These are phyloP conservation scores for Calonectria multiphialidica DNA, from an alignment of 2,329 filamentous ascomycete species.

Conservation along the genomic window DNA sequence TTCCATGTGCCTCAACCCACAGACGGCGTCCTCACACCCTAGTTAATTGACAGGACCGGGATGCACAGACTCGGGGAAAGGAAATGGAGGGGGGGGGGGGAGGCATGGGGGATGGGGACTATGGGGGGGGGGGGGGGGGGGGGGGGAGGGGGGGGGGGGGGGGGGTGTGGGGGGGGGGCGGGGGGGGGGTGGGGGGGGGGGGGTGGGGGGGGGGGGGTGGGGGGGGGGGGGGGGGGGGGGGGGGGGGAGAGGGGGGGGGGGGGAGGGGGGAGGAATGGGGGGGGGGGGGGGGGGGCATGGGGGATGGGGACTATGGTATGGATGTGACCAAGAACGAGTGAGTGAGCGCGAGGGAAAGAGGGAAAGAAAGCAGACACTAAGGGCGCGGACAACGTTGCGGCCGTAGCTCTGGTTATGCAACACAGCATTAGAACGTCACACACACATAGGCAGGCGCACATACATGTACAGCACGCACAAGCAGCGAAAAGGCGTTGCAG, in stretches of 20 bases:
- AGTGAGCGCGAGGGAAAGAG: no score
- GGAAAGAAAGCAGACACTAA: neutral
- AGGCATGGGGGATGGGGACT: neutral
- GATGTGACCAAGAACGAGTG: neutral
- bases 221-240: neutral
- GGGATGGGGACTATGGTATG: neutral
- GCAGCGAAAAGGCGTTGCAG: conserved; percentile 3
- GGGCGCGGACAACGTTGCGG: neutral
- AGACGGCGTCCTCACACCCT: neutral
- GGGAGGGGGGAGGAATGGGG: neutral
- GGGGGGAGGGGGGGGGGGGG: neutral
- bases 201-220: neutral
- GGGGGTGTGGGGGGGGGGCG: neutral
- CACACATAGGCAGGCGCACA: no score
- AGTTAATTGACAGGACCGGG: neutral
- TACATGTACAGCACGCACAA: neutral
- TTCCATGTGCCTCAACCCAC: neutral
- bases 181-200: no score
- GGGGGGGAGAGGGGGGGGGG: neutral
- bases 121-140: no score
- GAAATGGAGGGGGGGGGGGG: neutral
- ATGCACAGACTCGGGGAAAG: neutral
- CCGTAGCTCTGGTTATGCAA: neutral
- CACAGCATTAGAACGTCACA: neutral
- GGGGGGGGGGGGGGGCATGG: neutral